Evolutionary conservation across 371 early-diverging fungal species (phyloP), one percentile per base, ranked within the genome.

Genomic region (Mortierella sp.): DNA sequence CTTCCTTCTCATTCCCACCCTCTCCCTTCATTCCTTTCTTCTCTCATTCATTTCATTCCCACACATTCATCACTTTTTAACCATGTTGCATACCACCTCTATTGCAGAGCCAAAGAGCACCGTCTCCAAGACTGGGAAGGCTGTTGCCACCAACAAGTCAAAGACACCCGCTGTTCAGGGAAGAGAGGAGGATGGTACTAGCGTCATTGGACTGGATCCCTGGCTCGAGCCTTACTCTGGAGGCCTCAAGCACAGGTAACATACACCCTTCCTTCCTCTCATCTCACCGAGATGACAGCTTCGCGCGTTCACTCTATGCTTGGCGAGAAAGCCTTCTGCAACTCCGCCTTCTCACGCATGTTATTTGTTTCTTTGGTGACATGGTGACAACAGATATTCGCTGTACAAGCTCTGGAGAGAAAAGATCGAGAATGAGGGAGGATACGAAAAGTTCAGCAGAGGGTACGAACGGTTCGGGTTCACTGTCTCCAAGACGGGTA

Each of bases 401-500:
- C 87, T 80, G 27, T 95, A 89, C 83, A 82, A 91, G 79, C 88
- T 92, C 4, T 96, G 96, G 94, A 83, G 93, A 55, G 81, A 91
- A 21, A 90, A 84, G 44, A 95, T 98, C 54, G 93, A 94, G 43
- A 56, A 87, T 41, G 94, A 95, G 75, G 96, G 95, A 76, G 95
- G 98, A 32, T 92, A 95, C 75, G 97, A 97, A 56, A 88, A 89
- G 48, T 97, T 97, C 81, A 92, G 96, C 10, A 91, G 92, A 58
- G 96, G 96, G 29, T 96, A 96, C 87, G 94, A 97, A 73, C 79
- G 88, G 38, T 93, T 94, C 83, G 99, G 99, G 8, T 95, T 98
- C 75, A 91, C 90, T 72, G 89, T 93, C 35, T 84, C 87, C 29
- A 68, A 85, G 58, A 88, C 92, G 8, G 92, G 92, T 35, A 94